Base-by-base conservation (phyloP, 2,329 filamentous ascomycete species). In the Cylindrodendrum hubeiense region DNA sequence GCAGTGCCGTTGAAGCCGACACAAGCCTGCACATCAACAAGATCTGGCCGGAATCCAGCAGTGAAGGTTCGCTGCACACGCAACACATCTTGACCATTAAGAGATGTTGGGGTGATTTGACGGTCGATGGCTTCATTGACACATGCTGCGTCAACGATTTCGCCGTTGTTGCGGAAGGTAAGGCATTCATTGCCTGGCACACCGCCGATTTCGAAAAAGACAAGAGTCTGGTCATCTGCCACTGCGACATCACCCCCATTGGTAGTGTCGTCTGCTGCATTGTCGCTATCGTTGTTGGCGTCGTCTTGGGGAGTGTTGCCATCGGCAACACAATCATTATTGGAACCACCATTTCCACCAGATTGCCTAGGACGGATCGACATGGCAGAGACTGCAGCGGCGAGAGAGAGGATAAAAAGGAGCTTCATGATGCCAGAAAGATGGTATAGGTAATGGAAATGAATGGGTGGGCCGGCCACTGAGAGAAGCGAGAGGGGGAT, bases 121-220 rank as follows among this genome's bases (percentile, higher is more conserved):
- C 67, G 61, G 50, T 69, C 67, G 34, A 46, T 41, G 19, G 67
- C 65, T 10, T 58, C 54, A 44, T 67, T 65, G 33, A 67, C 67
- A 19, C 67, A 69, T 5, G 67, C 67, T 1, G 67, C 67, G n/a
- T 69, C 65, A 30, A 69, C 67, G 12, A 69, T 69, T 19, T 69
- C 67, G 6, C 67, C 65, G 37, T 69, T 69, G 54, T 69, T 69
- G 26, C 67, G 60, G 54, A 69, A 67, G 4, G 67, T 69, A 1
- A 69, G 50, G 22, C 67, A 69, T 43, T 67, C 67, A 41, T 69
- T 69, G 26, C 67, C 67, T 2, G 67, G 67, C 1, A 69, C 53
- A 19, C 67, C 67, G 17, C 59, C 59, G 46, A 63, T 56, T 17
- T 69, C 67, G 21, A 58, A 61, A 15, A 69, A 63, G 13, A 67